A percentile compares a stretch with the other conserved stretches of the same genome.
These are phyloP conservation scores for Babesia divergens DNA, from an alignment of 169 alveolate genomes.

Conservation along the genomic window DNA sequence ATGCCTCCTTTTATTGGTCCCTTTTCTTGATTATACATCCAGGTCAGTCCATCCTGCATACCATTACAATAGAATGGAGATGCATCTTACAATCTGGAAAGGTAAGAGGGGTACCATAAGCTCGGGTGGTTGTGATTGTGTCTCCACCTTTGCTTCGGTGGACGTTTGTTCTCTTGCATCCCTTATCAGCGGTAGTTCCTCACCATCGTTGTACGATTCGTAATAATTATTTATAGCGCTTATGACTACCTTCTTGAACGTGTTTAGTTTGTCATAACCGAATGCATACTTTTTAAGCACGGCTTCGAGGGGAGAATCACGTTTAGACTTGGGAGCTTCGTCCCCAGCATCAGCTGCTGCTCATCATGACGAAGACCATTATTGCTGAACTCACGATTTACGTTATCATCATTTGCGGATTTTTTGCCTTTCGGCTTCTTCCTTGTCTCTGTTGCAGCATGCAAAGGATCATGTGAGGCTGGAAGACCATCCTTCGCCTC, in stretches of 20 bases:
- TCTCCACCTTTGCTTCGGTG: neutral
- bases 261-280: neutral
- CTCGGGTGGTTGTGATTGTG: slow-evolving; percentile 18
- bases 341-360: no score
- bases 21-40: slow-evolving; percentile 77
- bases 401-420: no score
- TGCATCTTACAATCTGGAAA: slow-evolving; percentile 52
- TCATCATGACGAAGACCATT: no score
- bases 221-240: slow-evolving; percentile 12
- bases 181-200: slow-evolving; percentile 14
- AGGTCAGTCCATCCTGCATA: slow-evolving; percentile 75
- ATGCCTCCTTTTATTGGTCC: slow-evolving; percentile 86
- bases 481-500: no score
- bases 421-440: no score
- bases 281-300: neutral
- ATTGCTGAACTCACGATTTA: no score
- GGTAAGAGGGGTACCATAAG: slow-evolving; percentile 39
- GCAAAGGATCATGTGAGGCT: no score
- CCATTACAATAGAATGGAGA: slow-evolving; percentile 40
- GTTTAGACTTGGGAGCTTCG: no score
- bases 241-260: slow-evolving; percentile 10
- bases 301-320: no score
- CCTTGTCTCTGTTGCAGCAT: no score
- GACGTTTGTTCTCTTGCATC: slow-evolving; percentile 30
- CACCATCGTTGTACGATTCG: slow-evolving; percentile 4